Evolutionary conservation across 1,284 basidiomycete species (phyloP).

Genomic region (Ceratobasidium sp.): DNA sequence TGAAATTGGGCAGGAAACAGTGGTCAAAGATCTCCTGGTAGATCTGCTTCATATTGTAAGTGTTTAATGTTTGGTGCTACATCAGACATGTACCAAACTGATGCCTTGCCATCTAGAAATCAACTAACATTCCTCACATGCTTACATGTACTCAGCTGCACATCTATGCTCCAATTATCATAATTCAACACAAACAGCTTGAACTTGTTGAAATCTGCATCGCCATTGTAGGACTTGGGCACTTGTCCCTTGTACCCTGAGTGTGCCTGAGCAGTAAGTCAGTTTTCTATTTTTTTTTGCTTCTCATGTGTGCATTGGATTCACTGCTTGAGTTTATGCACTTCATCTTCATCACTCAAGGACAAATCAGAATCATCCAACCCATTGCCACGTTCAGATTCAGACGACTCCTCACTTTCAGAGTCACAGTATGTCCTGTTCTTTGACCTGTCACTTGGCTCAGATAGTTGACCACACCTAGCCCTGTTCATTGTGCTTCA

Average conservation of each 20-base stretch:
- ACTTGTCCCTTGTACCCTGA: background rate
- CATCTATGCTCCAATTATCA: slow-evolving; percentile 29
- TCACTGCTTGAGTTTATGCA: background rate
- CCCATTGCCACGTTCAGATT: background rate
- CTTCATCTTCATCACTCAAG: background rate
- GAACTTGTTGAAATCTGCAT: slow-evolving; percentile 17
- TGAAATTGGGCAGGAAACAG: slow-evolving; percentile 60
- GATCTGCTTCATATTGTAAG: slow-evolving; percentile 13
- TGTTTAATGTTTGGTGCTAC: slow-evolving; percentile 11
- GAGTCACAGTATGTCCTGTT: background rate
- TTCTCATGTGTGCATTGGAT: background rate
- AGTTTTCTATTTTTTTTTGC: background rate
- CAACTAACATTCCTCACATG: slow-evolving; percentile 5
- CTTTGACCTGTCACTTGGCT: background rate
- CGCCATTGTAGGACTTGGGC: slow-evolving; percentile 15
- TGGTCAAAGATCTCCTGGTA: slow-evolving; percentile 56
- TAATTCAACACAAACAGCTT: slow-evolving; percentile 40
- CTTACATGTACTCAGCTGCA: background rate
- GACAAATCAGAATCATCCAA: background rate
- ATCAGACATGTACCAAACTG: slow-evolving; percentile 26
- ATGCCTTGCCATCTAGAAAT: slow-evolving; percentile 27
- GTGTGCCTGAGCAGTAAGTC: background rate
- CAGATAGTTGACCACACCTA: no score
- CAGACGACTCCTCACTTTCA: background rate
- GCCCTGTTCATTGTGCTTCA: no score